A percentile compares a stretch with the other conserved stretches of the same genome.
Evolutionary conservation across 495 filamentous ascomycete genomes (phyloP).

Genomic region (Neurospora sp.): DNA sequence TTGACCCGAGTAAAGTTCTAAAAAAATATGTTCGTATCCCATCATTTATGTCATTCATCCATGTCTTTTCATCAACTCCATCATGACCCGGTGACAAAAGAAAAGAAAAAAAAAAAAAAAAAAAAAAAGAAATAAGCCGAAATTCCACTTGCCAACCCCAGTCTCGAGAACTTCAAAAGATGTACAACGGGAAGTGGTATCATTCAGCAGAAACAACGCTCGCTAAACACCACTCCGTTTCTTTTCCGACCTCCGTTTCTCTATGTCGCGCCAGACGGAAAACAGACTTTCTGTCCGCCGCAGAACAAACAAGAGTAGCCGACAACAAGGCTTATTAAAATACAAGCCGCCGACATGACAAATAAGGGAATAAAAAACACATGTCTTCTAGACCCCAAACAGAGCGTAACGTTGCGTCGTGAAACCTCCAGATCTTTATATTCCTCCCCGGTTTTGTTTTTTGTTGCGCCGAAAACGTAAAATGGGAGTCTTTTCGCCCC

Average conservation of each 20-base stretch:
- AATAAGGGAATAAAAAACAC: neutral
- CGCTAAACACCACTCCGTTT: neutral
- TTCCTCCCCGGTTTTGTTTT: neutral
- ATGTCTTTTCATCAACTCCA: neutral
- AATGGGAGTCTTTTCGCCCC: neutral
- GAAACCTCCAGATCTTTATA: neutral
- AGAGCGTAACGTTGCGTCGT: neutral
- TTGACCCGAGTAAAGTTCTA: neutral
- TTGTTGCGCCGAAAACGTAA: slow-evolving; percentile 4
- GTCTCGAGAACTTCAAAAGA: neutral
- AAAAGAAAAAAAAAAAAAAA: neutral
- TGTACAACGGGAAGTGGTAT: neutral
- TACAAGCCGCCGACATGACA: neutral
- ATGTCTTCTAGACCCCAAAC: neutral
- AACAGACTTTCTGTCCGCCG: neutral
- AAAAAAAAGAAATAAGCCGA: neutral
- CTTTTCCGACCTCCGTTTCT: neutral
- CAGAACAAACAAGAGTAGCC: neutral
- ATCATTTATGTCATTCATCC: neutral
- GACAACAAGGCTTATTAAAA: neutral
- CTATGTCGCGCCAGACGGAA: neutral
- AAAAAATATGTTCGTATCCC: neutral
- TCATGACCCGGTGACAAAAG: neutral
- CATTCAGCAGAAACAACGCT: neutral
- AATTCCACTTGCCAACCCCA: neutral